Evolutionary conservation across 2,329 filamentous ascomycete species (phyloP).

Genomic region (Trichoderma sp.): DNA sequence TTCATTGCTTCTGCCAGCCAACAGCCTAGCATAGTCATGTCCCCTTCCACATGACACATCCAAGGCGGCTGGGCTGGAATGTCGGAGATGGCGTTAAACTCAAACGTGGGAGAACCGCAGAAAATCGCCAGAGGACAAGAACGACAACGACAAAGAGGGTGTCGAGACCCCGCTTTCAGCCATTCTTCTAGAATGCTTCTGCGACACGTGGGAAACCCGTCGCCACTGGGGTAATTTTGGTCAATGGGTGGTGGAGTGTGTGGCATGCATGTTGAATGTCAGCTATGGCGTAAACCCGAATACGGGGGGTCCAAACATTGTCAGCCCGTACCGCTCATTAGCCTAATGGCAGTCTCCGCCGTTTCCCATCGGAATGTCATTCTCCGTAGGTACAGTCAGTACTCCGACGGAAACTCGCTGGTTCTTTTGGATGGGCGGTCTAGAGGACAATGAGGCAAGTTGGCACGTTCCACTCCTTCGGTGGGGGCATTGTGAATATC

Average conservation of each 20-base stretch:
- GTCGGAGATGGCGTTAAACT: not conserved
- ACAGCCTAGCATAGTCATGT: not conserved
- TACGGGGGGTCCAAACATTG: not conserved
- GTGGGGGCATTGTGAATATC: not conserved
- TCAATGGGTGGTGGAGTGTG: not conserved
- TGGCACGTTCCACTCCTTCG: not conserved
- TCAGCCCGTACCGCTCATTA: not conserved
- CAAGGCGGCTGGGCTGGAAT: not conserved
- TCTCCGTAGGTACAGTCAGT: not conserved
- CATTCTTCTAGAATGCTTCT: conserved; percentile 16
- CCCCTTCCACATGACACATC: not conserved
- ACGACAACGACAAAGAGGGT: not conserved
- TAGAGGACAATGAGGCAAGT: not conserved
- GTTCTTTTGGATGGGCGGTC: not conserved
- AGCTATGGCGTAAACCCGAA: not conserved
- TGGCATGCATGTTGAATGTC: conserved; percentile 1
- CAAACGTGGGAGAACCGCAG: not conserved
- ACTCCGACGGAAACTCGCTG: not conserved
- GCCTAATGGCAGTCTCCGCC: not conserved
- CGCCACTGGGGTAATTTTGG: not conserved
- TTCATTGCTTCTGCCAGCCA: not conserved
- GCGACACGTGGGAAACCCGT: conserved; percentile 7
- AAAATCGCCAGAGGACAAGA: not conserved
- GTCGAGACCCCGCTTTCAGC: conserved; percentile 5
- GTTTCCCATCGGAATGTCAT: not conserved